phyloP scores from a whole-genome alignment of 805 yeast genomes.

The Candida suzukii region DNA sequence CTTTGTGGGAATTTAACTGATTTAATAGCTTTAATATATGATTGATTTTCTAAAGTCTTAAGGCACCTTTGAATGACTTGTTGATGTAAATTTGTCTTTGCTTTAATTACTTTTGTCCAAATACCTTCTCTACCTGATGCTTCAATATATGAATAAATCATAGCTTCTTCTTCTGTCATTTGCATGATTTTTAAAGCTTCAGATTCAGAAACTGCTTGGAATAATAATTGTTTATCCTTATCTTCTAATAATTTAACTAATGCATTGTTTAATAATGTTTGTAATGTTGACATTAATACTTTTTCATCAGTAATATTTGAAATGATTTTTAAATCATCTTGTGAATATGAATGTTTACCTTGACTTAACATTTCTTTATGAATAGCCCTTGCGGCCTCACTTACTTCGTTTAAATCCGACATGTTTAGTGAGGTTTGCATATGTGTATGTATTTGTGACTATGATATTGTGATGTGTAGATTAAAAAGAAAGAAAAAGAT shows the following conservation, averaged over 20 bases:
- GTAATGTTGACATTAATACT: slow-evolving; percentile 35
- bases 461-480: too few species aligned
- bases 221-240: slow-evolving; percentile 53
- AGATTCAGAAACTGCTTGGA: slow-evolving; percentile 62
- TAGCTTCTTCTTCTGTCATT: slow-evolving; percentile 83
- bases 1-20: slow-evolving; percentile 88
- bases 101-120: slow-evolving; percentile 89
- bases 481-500: too few species aligned
- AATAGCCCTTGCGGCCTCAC: slow-evolving; percentile 39
- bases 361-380: slow-evolving; percentile 58
- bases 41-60: slow-evolving; percentile 70
- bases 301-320: slow-evolving; percentile 30
- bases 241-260: slow-evolving; percentile 61
- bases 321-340: slow-evolving; percentile 56
- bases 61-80: slow-evolving; percentile 82
- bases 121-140: slow-evolving; percentile 93
- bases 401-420: neutral
- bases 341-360: slow-evolving; percentile 49
- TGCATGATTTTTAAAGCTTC: slow-evolving; percentile 74
- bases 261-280: slow-evolving; percentile 39
- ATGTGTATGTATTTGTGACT: neutral
- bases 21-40: slow-evolving; percentile 83
- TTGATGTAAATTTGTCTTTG: slow-evolving; percentile 83
- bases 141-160: slow-evolving; percentile 86
- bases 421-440: neutral